These are phyloP conservation scores for Prunus salicina DNA, from an alignment of 306 rosid species.

Conservation along the genomic window DNA sequence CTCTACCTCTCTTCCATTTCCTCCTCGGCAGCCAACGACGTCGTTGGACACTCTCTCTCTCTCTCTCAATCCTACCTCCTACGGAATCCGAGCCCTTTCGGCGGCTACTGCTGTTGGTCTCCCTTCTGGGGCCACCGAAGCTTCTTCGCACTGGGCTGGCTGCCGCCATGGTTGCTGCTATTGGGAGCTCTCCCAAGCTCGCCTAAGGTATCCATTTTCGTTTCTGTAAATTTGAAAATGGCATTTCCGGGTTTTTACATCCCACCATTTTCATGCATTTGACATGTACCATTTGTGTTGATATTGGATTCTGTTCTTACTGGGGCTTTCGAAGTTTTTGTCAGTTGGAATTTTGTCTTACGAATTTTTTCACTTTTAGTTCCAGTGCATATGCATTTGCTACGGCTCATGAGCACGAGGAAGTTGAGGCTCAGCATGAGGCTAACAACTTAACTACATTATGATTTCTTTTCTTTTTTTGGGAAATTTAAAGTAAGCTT, in stretches of 20 bases:
- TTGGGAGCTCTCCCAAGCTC: slow-evolving; percentile 88
- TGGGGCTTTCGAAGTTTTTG: neutral
- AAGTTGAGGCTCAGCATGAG: slow-evolving; percentile 51
- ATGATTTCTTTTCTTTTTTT: slow-evolving; percentile 53
- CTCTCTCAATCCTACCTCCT: neutral
- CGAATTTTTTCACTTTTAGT: slow-evolving; percentile 7
- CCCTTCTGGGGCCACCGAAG: slow-evolving; percentile 35
- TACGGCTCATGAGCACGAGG: neutral
- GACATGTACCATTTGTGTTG: too few relatives aligned
- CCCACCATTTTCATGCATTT: too few relatives aligned
- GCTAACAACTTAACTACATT: slow-evolving; percentile 83
- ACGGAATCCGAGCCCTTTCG: neutral
- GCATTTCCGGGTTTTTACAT: too few relatives aligned
- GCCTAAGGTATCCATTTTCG: slow-evolving; percentile 49
- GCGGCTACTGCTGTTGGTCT: slow-evolving; percentile 20
- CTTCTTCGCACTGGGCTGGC: slow-evolving; percentile 26
- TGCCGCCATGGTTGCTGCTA: slow-evolving; percentile 72
- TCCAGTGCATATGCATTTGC: slow-evolving; percentile 12
- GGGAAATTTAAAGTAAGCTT: neutral
- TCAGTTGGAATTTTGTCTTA: slow-evolving; percentile 4
- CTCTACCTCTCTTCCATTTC: slow-evolving; percentile 1
- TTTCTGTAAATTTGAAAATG: neutral
- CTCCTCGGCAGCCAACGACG: slow-evolving; percentile 1
- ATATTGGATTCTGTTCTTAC: too few relatives aligned
- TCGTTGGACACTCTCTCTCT: slow-evolving; percentile 16